These are phyloP conservation scores for Leptomonas pyrrhocoris DNA, from an alignment of 208 protist species.

Conservation along the genomic window DNA sequence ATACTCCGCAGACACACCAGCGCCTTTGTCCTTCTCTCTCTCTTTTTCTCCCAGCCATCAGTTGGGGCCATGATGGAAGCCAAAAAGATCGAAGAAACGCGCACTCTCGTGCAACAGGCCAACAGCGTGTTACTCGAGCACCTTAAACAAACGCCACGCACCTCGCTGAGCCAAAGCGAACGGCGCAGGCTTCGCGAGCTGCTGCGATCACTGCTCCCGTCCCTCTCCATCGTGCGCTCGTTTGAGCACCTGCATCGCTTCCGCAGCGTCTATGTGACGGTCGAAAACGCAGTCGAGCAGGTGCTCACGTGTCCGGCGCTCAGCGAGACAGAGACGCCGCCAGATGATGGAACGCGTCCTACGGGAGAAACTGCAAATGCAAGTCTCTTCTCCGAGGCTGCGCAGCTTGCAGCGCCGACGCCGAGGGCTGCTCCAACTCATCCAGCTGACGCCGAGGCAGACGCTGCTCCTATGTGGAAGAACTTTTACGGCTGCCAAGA, in stretches of 20 bases:
- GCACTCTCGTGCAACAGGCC: conserved; percentile 16
- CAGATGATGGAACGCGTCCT: neutral
- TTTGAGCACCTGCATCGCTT: conserved; percentile 28
- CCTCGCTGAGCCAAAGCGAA: conserved; percentile 4
- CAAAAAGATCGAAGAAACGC: conserved; percentile 34
- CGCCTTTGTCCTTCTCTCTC: neutral
- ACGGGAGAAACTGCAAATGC: neutral
- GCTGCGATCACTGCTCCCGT: conserved; percentile 36
- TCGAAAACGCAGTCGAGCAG: conserved; percentile 14
- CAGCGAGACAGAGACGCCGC: neutral
- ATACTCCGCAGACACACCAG: no score
- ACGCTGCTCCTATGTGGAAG: conserved; percentile 8
- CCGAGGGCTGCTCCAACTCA: neutral
- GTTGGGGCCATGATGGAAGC: conserved; percentile 19
- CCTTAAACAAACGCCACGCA: neutral
- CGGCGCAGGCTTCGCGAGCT: conserved; percentile 13
- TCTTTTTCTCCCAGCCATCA: conserved; percentile 1
- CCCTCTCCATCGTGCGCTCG: conserved; percentile 41
- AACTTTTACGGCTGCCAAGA: conserved; percentile 94
- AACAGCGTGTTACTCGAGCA: conserved; percentile 27
- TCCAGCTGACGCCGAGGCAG: neutral
- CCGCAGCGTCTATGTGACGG: conserved; percentile 18
- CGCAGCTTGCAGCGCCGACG: no score
- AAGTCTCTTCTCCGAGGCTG: no score
- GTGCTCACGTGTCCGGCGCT: conserved; percentile 16